Percentiles rank a stretch among this genome's conserved stretches.
Conservation (phyloP, 768 basidiomycete genomes). For the Clathrus columnatus region DNA sequence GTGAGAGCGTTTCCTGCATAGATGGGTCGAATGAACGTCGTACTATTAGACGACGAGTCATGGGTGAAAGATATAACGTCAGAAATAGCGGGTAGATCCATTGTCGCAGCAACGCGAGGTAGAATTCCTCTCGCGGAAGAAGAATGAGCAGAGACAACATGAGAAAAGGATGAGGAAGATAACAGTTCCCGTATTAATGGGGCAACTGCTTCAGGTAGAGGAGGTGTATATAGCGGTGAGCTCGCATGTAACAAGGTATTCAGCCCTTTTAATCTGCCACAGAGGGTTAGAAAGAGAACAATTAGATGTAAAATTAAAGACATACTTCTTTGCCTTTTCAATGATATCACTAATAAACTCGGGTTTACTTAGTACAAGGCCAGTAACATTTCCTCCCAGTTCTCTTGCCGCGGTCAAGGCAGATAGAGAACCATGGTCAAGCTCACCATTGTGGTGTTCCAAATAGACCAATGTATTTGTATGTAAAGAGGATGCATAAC, state of each 20-base stretch:
- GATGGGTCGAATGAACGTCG: slow-evolving; percentile 87
- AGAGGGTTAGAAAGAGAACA: background rate
- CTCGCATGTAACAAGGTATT: slow-evolving; percentile 59
- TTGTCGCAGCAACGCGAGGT: slow-evolving; percentile 81
- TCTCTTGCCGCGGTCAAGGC: slow-evolving; percentile 86
- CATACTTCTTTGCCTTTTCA: slow-evolving; percentile 74
- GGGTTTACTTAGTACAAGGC: slow-evolving; percentile 60
- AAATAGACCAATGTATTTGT: slow-evolving; percentile 82
- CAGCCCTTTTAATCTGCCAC: slow-evolving; percentile 57
- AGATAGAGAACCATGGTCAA: slow-evolving; percentile 80
- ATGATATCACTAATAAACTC: slow-evolving; percentile 59
- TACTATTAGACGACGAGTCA: slow-evolving; percentile 58
- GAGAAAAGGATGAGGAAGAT: slow-evolving; percentile 64
- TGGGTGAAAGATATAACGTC: slow-evolving; percentile 81
- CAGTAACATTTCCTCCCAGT: slow-evolving; percentile 81
- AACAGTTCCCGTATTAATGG: slow-evolving; percentile 76
- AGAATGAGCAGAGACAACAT: slow-evolving; percentile 87
- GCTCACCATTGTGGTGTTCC: slow-evolving; percentile 73
- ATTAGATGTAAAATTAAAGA: background rate
- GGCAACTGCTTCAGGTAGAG: slow-evolving; percentile 69
- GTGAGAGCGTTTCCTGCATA: slow-evolving; percentile 98
- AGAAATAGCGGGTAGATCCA: slow-evolving; percentile 87
- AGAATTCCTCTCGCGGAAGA: slow-evolving; percentile 88
- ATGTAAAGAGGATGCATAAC: slow-evolving; percentile 49
- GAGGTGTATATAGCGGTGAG: slow-evolving; percentile 58